phyloP scores from a whole-genome alignment of 768 basidiomycete genomes.

The Ramaria rubella region DNA sequence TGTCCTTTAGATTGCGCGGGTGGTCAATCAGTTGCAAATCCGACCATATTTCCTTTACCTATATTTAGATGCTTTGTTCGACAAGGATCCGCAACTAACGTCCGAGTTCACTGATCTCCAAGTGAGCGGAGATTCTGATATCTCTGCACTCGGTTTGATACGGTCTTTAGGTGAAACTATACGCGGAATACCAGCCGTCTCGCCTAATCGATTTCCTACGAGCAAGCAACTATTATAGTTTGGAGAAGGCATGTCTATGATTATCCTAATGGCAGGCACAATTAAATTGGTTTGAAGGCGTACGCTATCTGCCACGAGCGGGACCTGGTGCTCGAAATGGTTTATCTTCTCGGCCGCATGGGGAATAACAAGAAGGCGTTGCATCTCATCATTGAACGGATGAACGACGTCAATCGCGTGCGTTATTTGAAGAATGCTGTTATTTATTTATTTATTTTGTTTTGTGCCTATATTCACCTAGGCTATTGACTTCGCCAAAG shows the following conservation, averaged over 20 bases:
- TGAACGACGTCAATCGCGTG: conserved; percentile 88
- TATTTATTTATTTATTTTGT: neutral
- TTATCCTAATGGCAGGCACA: neutral
- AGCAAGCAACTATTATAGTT: conserved; percentile 84
- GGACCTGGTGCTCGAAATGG: conserved; percentile 93
- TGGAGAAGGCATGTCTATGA: conserved; percentile 56
- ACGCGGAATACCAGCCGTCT: conserved; percentile 76
- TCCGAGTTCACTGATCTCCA: conserved; percentile 81
- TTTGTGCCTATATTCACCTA: conserved; percentile 24
- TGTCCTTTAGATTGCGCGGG: conserved; percentile 63
- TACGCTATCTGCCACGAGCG: conserved; percentile 78
- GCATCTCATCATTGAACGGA: conserved; percentile 87
- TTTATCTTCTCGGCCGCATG: conserved; percentile 94
- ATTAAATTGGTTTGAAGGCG: conserved; percentile 43
- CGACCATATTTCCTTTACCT: conserved; percentile 81
- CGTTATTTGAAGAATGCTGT: conserved; percentile 22
- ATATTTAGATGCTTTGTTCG: conserved; percentile 86
- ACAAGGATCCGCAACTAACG: conserved; percentile 76
- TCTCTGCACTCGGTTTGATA: neutral
- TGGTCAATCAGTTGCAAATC: conserved; percentile 77
- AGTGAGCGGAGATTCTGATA: conserved; percentile 33
- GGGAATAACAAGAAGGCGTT: conserved; percentile 95
- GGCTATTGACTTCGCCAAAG: conserved; percentile 98
- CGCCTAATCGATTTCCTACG: conserved; percentile 87
- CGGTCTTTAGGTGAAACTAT: conserved; percentile 67